Conservation (phyloP, 2,329 filamentous ascomycete genomes). For the Purpureocillium lavendulum region DNA sequence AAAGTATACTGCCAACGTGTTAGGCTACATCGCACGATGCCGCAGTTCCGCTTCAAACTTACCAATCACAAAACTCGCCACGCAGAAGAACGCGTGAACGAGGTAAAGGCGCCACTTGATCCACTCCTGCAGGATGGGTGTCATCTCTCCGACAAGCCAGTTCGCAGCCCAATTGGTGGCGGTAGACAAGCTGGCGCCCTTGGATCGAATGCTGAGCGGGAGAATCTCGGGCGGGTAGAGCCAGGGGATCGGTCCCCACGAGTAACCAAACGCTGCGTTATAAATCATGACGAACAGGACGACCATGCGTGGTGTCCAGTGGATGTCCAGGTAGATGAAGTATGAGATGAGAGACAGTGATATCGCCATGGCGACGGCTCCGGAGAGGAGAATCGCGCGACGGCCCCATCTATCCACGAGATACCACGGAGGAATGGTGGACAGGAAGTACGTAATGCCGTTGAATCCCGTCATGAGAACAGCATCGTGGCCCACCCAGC, state of each 20-base stretch:
- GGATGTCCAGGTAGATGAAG: constrained; percentile 83
- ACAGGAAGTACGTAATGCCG: constrained; percentile 78
- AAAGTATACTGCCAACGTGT: constrained; percentile 68
- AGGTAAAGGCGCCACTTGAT: constrained; percentile 94
- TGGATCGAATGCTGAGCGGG: constrained; percentile 90
- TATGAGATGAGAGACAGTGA: constrained; percentile 88
- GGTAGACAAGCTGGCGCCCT: constrained; percentile 92
- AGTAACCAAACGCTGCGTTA: constrained; percentile 92
- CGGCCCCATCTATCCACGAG: constrained; percentile 89
- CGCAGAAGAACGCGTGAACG: constrained; percentile 94
- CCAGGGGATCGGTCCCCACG: constrained; percentile 97
- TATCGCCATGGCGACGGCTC: constrained; percentile 81
- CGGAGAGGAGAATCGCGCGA: constrained; percentile 79
- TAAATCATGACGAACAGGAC: constrained; percentile 97
- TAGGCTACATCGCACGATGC: not conserved
- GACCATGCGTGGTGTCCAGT: constrained; percentile 70
- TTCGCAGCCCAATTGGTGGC: constrained; percentile 98
- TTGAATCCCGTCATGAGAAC: constrained; percentile 98
- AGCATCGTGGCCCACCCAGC: constrained; percentile 86
- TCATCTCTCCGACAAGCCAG: constrained; percentile 93
- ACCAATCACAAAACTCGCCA: constrained; percentile 92
- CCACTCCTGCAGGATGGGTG: constrained; percentile 81
- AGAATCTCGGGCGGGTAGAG: constrained; percentile 98
- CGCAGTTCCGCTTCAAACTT: constrained; percentile 32
- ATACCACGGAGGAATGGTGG: constrained; percentile 95